phyloP scores from a whole-genome alignment of 768 basidiomycete species.

The Leccinellum albellum region DNA sequence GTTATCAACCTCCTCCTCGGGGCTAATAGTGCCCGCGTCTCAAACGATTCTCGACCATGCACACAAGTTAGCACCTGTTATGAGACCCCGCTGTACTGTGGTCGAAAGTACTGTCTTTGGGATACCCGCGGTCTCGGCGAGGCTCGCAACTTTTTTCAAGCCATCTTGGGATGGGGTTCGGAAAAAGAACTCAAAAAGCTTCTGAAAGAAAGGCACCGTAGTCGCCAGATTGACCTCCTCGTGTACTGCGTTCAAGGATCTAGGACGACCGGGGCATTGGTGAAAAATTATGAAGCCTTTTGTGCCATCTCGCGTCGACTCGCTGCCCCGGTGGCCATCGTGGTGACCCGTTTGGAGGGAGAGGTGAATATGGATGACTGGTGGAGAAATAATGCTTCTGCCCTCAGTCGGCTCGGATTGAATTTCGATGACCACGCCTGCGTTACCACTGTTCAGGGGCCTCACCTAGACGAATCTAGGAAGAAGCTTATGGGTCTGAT shows the following conservation, averaged over 20 bases:
- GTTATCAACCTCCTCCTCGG: constrained; percentile 23
- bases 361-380: constrained; percentile 25
- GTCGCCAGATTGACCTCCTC: constrained; percentile 36
- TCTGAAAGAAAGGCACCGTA: constrained; percentile 17
- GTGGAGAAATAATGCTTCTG: constrained; percentile 29
- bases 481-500: constrained; percentile 13
- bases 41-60: constrained; percentile 14
- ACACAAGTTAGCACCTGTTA: constrained; percentile 5
- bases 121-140: constrained; percentile 40
- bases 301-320: constrained; percentile 35
- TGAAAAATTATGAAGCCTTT: constrained; percentile 34
- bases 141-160: constrained; percentile 12
- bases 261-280: constrained; percentile 26
- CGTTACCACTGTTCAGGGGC: constrained; percentile 28
- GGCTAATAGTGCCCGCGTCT: constrained; percentile 1
- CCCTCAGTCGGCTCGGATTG: constrained; percentile 27
- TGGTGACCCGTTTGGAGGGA: constrained; percentile 34
- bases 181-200: constrained; percentile 18
- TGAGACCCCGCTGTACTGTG: constrained; percentile 1
- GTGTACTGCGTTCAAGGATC: constrained; percentile 37
- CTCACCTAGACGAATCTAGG: constrained; percentile 11
- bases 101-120: constrained; percentile 21
- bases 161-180: constrained; percentile 6
- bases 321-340: no score
- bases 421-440: constrained; percentile 38